phyloP scores from a whole-genome alignment of 2,329 filamentous ascomycete species.

The Cordyceps cateniannulata region DNA sequence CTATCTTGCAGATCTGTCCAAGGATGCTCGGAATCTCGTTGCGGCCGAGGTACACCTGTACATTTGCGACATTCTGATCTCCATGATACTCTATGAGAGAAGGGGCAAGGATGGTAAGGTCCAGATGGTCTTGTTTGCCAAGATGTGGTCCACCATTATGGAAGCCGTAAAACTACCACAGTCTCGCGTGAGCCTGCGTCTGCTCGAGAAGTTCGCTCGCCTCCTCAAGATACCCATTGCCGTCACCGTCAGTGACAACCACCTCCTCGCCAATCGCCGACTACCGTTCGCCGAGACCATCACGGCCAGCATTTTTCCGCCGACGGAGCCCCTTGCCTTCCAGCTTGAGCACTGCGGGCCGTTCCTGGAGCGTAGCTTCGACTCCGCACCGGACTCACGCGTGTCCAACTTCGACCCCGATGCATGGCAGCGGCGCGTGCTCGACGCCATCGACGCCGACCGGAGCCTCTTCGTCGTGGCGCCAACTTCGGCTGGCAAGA shows the following conservation, averaged over 20 bases:
- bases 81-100: neutral
- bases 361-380: conserved; percentile 69
- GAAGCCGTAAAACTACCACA: conserved; percentile 12
- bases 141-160: conserved; percentile 15
- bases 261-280: neutral
- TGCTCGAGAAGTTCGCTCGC: conserved; percentile 13
- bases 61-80: conserved; percentile 25
- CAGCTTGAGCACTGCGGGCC: conserved; percentile 64
- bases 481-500: conserved; percentile 74
- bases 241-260: neutral
- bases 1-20: conserved; percentile 37
- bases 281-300: neutral
- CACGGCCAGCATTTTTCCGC: conserved; percentile 2
- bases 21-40: conserved; percentile 22
- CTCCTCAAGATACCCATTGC: conserved; percentile 14
- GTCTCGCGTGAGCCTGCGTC: conserved; percentile 10
- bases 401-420: conserved; percentile 65
- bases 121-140: conserved; percentile 11
- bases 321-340: conserved; percentile 40
- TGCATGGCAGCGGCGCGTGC: conserved; percentile 66
- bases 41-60: conserved; percentile 28
- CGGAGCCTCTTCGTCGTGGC: conserved; percentile 70
- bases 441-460: conserved; percentile 65
- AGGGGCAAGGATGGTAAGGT: neutral
- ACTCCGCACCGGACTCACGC: conserved; percentile 59